Evolutionary conservation across 768 basidiomycete species (phyloP), one percentile per base, ranked within the genome.

Genomic region (Tulasnella sp.): DNA sequence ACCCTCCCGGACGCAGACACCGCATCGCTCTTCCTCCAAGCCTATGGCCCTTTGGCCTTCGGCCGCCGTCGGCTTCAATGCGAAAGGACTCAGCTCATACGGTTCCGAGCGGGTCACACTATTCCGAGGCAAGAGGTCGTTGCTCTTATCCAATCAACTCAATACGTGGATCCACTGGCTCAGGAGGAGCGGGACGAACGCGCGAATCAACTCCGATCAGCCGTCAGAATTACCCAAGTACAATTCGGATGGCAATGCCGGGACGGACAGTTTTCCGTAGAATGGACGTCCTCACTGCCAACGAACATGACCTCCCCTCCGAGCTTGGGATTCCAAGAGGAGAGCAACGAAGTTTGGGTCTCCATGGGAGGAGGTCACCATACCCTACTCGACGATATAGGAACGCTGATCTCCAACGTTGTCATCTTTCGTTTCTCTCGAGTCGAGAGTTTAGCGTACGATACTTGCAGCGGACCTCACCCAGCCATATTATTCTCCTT

Each of bases 221-320:
- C n/a, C n/a, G 71, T 72, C 39, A 34, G 29, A 25, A 45, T 42
- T 6, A 12, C 39, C 6, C 15, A 25, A 5, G 64, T 78, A n/a
- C 76, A 76, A 29, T 77, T 78, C 29, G 78, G 78, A 5, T 78
- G 78, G 78, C 36, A 29, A 8, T 77, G 73, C 38, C 38, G 78
- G 6, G 78, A 78, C 42, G 37, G 68, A 11, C 40, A n/a, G 12
- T 72, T 71, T 36, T 77, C 77, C 22, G 19, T 37, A 17, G 78
- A 78, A 58, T 78, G 78, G 78, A 25, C n/a, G n/a, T 36, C 42
- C n/a, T 1, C 12, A 5, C 34, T 36, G 37, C 31, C 45, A 7
- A 11, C 49, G 36, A 34, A 25, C 31, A 37, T 22, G 29, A 64
- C 45, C 0, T 25, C 38, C 39, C 31, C 29, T 6, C 72, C 36